Conservation (phyloP, 768 basidiomycete species). For the Lyophyllum shimeji region DNA sequence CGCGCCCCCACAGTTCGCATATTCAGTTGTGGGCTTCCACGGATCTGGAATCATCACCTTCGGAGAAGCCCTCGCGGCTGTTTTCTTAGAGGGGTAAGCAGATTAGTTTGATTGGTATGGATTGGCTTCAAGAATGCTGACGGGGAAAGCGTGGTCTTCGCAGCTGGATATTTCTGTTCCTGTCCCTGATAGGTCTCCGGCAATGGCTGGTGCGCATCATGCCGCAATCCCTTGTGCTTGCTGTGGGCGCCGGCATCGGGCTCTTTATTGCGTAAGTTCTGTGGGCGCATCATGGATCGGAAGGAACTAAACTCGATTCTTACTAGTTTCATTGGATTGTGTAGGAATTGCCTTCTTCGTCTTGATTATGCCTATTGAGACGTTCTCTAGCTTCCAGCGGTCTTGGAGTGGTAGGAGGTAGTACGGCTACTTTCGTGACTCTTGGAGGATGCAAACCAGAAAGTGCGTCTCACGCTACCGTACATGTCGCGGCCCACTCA, state of each 20-base stretch:
- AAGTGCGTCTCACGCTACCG: conserved; percentile 25
- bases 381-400: conserved; percentile 53
- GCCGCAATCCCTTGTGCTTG: conserved; percentile 83
- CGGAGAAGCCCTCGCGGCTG: conserved; percentile 77
- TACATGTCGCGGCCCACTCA: background rate
- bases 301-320: conserved; percentile 11
- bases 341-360: conserved; percentile 34
- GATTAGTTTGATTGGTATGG: background rate
- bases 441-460: conserved; percentile 72
- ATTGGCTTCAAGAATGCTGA: too few relatives aligned
- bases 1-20: conserved; percentile 60
- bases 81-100: conserved; percentile 84
- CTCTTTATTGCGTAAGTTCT: conserved; percentile 76
- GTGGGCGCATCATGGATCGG: background rate
- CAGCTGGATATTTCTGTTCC: conserved; percentile 79
- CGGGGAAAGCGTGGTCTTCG: background rate
- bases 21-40: conserved; percentile 85
- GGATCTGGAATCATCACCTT: conserved; percentile 74
- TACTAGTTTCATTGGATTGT: conserved; percentile 70
- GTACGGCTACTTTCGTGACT: conserved; percentile 66
- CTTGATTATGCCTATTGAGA: background rate
- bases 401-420: conserved; percentile 74
- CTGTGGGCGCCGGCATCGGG: conserved; percentile 86
- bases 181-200: conserved; percentile 80
- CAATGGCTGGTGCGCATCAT: conserved; percentile 90